A percentile compares a stretch with the other conserved stretches of the same genome.
Conservation (phyloP, 805 yeast species). For the Yamadazyma sp. region DNA sequence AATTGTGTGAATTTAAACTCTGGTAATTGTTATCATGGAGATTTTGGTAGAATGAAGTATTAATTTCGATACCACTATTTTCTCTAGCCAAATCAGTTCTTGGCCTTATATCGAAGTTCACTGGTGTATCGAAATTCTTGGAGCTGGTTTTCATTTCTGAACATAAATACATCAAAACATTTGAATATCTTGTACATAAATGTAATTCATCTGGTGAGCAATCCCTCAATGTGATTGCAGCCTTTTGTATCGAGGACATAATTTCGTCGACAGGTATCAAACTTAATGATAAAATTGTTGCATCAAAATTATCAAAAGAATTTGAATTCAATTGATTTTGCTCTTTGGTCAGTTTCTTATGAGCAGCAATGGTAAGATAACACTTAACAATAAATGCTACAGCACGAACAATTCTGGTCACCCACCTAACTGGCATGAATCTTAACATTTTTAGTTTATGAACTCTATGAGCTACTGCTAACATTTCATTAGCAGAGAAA, state of each 20-base stretch:
- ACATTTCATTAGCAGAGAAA: slow-evolving; percentile 76
- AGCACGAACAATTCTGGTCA: slow-evolving; percentile 78
- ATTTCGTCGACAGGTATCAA: slow-evolving; percentile 72
- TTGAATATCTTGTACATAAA: slow-evolving; percentile 74
- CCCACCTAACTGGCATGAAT: slow-evolving; percentile 92
- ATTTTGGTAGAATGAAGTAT: background rate
- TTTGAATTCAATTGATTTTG: slow-evolving; percentile 12
- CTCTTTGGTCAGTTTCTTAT: slow-evolving; percentile 20
- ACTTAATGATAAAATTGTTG: slow-evolving; percentile 55
- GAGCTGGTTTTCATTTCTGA: slow-evolving; percentile 63
- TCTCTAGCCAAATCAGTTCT: background rate
- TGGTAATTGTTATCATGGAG: background rate
- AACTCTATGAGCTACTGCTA: slow-evolving; percentile 67
- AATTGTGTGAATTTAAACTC: background rate
- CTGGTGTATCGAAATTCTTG: slow-evolving; percentile 17
- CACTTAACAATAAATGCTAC: slow-evolving; percentile 90
- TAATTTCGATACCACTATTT: background rate
- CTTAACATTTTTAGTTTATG: slow-evolving; percentile 60
- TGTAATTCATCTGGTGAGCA: slow-evolving; percentile 90
- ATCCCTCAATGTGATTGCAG: slow-evolving; percentile 72
- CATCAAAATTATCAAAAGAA: slow-evolving; percentile 33
- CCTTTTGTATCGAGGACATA: slow-evolving; percentile 59
- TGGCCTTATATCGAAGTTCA: slow-evolving; percentile 5
- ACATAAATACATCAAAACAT: slow-evolving; percentile 71
- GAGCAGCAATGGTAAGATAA: slow-evolving; percentile 60